These are phyloP conservation scores for Datura wrightii DNA, from an alignment of 257 asterid species.

Conservation along the genomic window DNA sequence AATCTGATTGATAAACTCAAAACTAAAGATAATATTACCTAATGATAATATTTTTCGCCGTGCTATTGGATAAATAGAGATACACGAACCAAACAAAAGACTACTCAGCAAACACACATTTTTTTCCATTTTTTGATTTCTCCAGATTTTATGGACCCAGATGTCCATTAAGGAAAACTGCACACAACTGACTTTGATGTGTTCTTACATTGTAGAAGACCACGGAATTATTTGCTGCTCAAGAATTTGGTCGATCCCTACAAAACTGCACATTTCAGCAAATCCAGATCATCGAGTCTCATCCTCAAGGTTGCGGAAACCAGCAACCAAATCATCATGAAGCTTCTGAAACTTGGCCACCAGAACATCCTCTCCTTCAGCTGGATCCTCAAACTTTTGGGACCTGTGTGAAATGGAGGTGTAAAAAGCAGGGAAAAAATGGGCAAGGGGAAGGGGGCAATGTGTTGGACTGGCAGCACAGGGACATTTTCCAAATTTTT, in stretches of 20 bases:
- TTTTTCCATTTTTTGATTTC: conserved; percentile 36
- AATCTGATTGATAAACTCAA: conserved; percentile 1
- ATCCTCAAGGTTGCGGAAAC: conserved; percentile 97
- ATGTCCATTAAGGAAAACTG: conserved; percentile 17
- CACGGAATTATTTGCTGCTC: conserved; percentile 25
- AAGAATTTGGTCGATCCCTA: background rate
- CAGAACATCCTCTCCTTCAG: conserved; percentile 88
- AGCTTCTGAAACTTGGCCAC: conserved; percentile 86
- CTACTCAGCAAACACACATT: conserved; percentile 39
- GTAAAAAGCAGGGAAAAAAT: background rate
- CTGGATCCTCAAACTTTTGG: conserved; percentile 98
- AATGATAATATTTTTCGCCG: background rate
- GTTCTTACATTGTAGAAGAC: conserved; percentile 32
- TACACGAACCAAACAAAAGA: conserved; percentile 47
- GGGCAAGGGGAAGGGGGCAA: background rate
- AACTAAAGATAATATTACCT: conserved; percentile 25
- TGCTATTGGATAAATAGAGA: conserved; percentile 39
- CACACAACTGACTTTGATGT: conserved; percentile 27
- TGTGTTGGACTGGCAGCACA: background rate
- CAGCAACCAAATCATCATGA: conserved; percentile 82
- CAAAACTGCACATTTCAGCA: conserved; percentile 25
- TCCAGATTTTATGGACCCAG: conserved; percentile 33
- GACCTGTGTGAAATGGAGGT: conserved; percentile 59
- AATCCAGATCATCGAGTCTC: conserved; percentile 67
- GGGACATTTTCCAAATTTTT: background rate